Evolutionary conservation across 495 filamentous ascomycete genomes (phyloP), one percentile per base, ranked within the genome.

Genomic region (Lasiosphaeriaceae sp.): DNA sequence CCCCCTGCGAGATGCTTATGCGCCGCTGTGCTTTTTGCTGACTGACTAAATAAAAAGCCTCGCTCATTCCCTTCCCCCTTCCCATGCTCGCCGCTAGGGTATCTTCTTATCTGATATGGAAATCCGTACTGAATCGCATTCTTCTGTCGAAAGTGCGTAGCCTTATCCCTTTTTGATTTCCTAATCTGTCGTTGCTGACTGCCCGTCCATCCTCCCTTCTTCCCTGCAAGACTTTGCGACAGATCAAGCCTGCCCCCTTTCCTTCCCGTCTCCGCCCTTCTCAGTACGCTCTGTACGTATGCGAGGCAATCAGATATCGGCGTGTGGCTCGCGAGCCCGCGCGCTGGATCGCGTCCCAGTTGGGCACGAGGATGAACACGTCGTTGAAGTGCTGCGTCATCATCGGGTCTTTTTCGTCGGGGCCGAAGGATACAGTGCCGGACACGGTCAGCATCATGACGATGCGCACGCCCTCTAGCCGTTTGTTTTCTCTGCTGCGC

Each of bases 361-460:
- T 92, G 20, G 90, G 90, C 26, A 92, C 86, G 43, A 96, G 71
- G 1, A 92, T 78, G 59, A 93, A 85, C 7, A 75, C 84, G 63
- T 96, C 90, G 50, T 82, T 86, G 70, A 95, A 94, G 7, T 77
- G 80, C 54, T 80, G 80, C 66, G 81, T 79, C 11, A 14, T n/a
- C 8, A 78, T 24, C 43, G 43, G 75, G 17, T 75, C 79, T 31
- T 83, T 77, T 31, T 76, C 52, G 14, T 52, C 49, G 2, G 52
- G 31, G 12, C 60, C 59, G 17, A 67, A 66, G 9, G 43, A 34
- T 6, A 92, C 83, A 44, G 69, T 80, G 2, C 90, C 90, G 55
- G 77, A 86, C 23, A 90, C 84, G 41, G 83, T 74, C 12, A 92
- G 74, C 43, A 84, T 63, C 49, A 93, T 79, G 49, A 85, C 90